These are phyloP conservation scores for Sugiyamaella sp. DNA, from an alignment of 1,139 yeast species.

Conservation along the genomic window DNA sequence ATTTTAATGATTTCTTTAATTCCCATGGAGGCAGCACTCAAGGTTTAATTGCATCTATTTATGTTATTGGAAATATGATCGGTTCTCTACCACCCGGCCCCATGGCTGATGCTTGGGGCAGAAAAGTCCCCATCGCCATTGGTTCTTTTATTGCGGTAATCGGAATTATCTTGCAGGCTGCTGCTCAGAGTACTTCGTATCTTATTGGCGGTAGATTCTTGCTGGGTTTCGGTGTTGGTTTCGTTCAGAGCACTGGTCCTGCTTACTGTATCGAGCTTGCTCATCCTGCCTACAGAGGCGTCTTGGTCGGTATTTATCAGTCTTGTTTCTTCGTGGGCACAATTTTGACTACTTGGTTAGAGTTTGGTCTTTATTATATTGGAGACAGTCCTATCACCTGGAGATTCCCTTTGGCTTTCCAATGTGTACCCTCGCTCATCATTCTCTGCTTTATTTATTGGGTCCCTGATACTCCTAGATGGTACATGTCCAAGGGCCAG, in stretches of 20 bases:
- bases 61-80: constrained; percentile 24
- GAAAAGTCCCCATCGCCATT: constrained; percentile 24
- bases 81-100: constrained; percentile 26
- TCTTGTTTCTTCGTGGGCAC: constrained; percentile 59
- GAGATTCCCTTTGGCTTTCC: constrained; percentile 40
- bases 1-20: constrained; percentile 23
- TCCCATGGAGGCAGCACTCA: constrained; percentile 26
- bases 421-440: constrained; percentile 47
- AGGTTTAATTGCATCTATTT: constrained; percentile 22
- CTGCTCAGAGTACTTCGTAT: constrained; percentile 27
- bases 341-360: constrained; percentile 49
- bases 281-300: constrained; percentile 48
- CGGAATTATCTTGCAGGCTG: constrained; percentile 35
- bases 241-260: constrained; percentile 30
- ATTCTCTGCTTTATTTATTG: constrained; percentile 58
- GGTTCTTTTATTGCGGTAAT: constrained; percentile 35
- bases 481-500: constrained; percentile 69
- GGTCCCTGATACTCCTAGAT: constrained; percentile 94
- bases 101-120: constrained; percentile 24
- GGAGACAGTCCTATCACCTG: constrained; percentile 27
- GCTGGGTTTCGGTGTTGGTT: constrained; percentile 29
- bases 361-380: constrained; percentile 22
- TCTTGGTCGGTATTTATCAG: constrained; percentile 48
- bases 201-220: constrained; percentile 32
- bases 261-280: constrained; percentile 29